A percentile compares a stretch with the other conserved stretches of the same genome.
Conservation (phyloP, 345 rosid species). For the Carallia pectinifolia region DNA sequence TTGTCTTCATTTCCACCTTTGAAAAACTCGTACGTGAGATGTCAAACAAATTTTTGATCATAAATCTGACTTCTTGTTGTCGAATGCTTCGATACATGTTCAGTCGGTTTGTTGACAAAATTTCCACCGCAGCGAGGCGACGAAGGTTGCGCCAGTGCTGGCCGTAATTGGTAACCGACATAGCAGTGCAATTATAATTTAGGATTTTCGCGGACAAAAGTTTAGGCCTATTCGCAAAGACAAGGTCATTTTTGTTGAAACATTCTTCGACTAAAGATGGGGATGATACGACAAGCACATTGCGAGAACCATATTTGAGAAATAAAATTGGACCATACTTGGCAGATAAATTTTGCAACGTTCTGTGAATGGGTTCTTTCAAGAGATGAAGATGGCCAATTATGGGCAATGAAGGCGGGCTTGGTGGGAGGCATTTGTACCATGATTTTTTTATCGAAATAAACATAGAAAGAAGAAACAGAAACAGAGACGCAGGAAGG, state of each 20-base stretch:
- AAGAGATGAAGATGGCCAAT: conserved; percentile 11
- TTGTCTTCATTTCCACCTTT: conserved; percentile 12
- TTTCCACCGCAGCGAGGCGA: conserved; percentile 6
- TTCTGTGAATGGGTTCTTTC: conserved; percentile 4
- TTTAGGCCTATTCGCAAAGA: conserved; percentile 11
- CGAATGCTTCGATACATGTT: background rate
- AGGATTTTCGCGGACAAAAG: conserved; percentile 9
- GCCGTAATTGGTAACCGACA: conserved; percentile 20
- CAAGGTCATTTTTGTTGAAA: conserved; percentile 7
- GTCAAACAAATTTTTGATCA: background rate
- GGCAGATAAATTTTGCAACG: background rate
- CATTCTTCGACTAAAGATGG: conserved; percentile 11
- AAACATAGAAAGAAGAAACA: background rate
- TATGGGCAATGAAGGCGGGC: conserved; percentile 7
- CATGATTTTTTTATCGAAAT: background rate
- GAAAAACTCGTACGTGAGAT: background rate
- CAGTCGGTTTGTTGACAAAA: conserved; percentile 7
- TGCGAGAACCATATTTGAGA: conserved; percentile 1
- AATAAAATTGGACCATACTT: background rate
- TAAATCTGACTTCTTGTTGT: background rate
- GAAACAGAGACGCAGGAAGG: background rate
- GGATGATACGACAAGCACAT: background rate
- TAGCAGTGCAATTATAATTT: conserved; percentile 9
- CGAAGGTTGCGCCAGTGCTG: conserved; percentile 30
- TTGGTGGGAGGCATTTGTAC: background rate